These are phyloP conservation scores for Cinnamomum chago DNA, from an alignment of 164 flowering plant genomes.

Conservation along the genomic window DNA sequence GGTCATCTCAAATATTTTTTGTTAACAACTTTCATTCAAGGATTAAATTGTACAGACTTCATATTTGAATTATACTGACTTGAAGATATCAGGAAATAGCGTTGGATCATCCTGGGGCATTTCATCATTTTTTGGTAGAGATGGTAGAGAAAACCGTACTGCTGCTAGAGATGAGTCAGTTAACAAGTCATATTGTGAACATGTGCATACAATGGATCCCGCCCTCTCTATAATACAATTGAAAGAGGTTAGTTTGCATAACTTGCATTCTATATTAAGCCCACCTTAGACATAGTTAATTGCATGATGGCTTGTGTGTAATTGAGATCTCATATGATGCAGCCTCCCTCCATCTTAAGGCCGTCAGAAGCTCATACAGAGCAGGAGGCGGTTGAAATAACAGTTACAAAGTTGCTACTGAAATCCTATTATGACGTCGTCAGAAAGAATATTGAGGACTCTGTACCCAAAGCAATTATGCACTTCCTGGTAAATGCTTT, in stretches of 20 bases:
- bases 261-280: background rate
- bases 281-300: background rate
- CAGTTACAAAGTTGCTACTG: conserved; percentile 70
- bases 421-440: conserved; percentile 96
- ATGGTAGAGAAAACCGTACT: conserved; percentile 46
- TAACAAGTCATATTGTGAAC: conserved; percentile 47
- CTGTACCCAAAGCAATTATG: conserved; percentile 94
- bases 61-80: background rate
- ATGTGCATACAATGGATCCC: conserved; percentile 50
- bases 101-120: conserved; percentile 73
- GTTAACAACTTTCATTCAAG: background rate
- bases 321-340: conserved; percentile 1
- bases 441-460: conserved; percentile 88
- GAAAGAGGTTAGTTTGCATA: conserved; percentile 58
- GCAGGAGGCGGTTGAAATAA: conserved; percentile 73
- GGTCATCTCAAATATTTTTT: background rate
- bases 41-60: background rate
- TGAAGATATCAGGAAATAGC: conserved; percentile 39
- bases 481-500: conserved; percentile 72
- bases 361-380: conserved; percentile 82
- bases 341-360: conserved; percentile 89
- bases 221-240: conserved; percentile 62
- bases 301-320: background rate
- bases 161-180: conserved; percentile 42
- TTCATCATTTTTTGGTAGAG: conserved; percentile 71